Base-by-base conservation (phyloP, 148 eudicot species). In the Camellia japonica region DNA sequence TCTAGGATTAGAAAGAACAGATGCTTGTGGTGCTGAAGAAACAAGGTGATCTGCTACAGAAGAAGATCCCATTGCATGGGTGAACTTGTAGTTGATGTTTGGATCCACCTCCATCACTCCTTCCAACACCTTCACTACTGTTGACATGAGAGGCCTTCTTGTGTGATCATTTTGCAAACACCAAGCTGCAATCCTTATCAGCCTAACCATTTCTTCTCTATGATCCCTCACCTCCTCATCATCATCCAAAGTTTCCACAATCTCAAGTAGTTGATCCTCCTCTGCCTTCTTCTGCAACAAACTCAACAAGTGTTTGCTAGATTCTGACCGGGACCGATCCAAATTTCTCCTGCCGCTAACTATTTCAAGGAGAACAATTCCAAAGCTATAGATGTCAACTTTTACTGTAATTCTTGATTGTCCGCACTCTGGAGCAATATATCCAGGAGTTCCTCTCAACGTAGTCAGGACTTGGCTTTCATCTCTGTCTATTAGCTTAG, bases 381-480 rank as follows among this genome's bases (percentile, higher is more conserved):
- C 80, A 38, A 77, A 77, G 59, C 80, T 77, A 18, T 77, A 77
- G n/a, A 63, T 67, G 61, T 77, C 80, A 0, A 51, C 73, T 54
- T 77, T 77, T 38, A 10, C 10, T 2, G 80, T 77, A 38, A 66
- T 52, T 5, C 16, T 66, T 7, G 44, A 51, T 2, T 15, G 47
- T 16, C 72, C 62, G 0, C 43, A 77, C 30, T 77, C 80, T 14
- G 80, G 80, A 52, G 72, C 80, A 16, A 77, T 77, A 18, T 77
- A 77, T 18, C 80, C 80, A 9, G 80, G 80, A 38, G 80, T 77
- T 54, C 80, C 80, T 52, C 80, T 77, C 80, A 77, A 9, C 13
- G 61, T 46, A 16, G 68, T 66, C 72, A 30, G 41, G 11, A 77
- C 72, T 10, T 77, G 63, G 73, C 80, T 77, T 4, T 77, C 30